Percentiles rank a stretch among this genome's conserved stretches.
These are phyloP conservation scores for Magnolia kwangsiensis DNA, from an alignment of 164 flowering plant genomes.

Conservation along the genomic window DNA sequence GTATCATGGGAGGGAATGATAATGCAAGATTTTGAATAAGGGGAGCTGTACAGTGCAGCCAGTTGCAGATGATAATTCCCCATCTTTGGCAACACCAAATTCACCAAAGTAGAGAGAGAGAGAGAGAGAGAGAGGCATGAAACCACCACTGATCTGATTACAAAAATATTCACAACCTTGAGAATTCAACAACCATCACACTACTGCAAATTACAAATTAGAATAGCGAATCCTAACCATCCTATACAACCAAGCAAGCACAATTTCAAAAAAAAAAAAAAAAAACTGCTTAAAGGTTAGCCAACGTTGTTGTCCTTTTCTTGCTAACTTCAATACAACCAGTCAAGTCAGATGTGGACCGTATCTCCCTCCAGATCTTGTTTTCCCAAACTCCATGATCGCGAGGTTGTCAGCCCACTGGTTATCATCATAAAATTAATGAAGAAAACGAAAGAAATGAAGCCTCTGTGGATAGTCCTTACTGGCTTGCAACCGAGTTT, in stretches of 20 bases:
- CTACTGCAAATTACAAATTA: conserved; percentile 51
- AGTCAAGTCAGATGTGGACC: conserved; percentile 58
- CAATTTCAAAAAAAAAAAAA: conserved; percentile 15
- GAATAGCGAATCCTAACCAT: conserved; percentile 16
- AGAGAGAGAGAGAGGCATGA: conserved; percentile 24
- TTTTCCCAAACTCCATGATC: conserved; percentile 19
- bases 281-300: conserved; percentile 56
- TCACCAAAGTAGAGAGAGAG: not conserved
- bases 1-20: no score
- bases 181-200: conserved; percentile 38
- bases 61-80: no score
- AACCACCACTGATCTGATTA: conserved; percentile 44
- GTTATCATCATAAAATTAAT: conserved; percentile 45
- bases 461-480: conserved; percentile 28
- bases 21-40: no score
- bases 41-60: no score
- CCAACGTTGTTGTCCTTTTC: conserved; percentile 32
- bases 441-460: conserved; percentile 19
- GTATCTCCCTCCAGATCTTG: conserved; percentile 19
- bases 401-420: conserved; percentile 35
- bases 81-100: not conserved
- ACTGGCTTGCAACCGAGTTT: conserved; percentile 12
- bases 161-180: conserved; percentile 41
- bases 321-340: conserved; percentile 32
- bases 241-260: conserved; percentile 39